Conservation (phyloP, 2,329 filamentous ascomycete genomes). For the Neophaeococcomyces mojaviensis region DNA sequence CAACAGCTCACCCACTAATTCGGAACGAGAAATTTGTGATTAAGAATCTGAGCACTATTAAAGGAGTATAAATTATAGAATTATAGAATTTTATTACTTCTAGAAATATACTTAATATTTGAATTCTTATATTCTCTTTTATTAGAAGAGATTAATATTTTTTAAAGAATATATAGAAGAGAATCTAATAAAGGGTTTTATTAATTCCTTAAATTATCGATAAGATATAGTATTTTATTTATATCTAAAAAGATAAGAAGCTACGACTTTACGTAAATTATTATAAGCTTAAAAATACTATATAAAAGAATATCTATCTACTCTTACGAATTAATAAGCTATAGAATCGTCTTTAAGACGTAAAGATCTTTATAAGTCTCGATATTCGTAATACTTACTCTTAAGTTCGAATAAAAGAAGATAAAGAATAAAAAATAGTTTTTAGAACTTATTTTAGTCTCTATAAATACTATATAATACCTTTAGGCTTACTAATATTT, state of each 20-base stretch:
- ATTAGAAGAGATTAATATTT: not conserved
- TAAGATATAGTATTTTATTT: conserved; percentile 2
- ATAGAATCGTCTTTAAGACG: conserved; percentile 2
- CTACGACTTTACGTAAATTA: conserved; percentile 4
- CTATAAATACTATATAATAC: conserved; percentile 22
- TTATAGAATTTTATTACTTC: not conserved
- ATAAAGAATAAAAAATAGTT: conserved; percentile 18
- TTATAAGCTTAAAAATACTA: conserved; percentile 7
- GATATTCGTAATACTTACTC: conserved; percentile 12
- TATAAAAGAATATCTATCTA: conserved; percentile 1
- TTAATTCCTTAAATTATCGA: not conserved
- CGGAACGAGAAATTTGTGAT: no score
- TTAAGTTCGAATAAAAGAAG: conserved; percentile 12
- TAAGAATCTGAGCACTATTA: no score
- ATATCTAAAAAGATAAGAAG: conserved; percentile 4
- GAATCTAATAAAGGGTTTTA: not conserved
- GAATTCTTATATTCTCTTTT: not conserved
- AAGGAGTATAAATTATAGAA: no score
- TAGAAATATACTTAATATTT: not conserved
- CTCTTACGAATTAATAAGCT: conserved; percentile 6
- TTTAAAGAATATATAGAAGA: conserved; percentile 1
- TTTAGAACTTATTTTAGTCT: conserved; percentile 15
- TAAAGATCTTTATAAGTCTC: conserved; percentile 4
- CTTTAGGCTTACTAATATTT: conserved; percentile 16
- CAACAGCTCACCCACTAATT: no score